phyloP scores from a whole-genome alignment of 345 rosid genomes.

The Syzygium grande region DNA sequence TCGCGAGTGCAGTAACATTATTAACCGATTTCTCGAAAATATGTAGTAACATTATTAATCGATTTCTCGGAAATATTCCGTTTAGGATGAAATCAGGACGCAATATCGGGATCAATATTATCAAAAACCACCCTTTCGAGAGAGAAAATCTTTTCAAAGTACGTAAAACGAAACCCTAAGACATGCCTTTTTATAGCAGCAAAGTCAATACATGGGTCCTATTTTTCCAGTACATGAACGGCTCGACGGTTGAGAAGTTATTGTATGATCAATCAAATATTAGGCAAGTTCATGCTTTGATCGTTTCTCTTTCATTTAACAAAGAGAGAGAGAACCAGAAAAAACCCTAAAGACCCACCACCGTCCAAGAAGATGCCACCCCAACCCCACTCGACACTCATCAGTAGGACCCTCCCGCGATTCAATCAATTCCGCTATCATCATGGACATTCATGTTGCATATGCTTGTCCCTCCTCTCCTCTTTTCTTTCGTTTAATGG shows the following conservation, averaged over 20 bases:
- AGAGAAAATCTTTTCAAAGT: neutral
- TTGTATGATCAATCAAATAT: neutral
- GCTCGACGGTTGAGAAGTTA: neutral
- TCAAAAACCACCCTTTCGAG: neutral
- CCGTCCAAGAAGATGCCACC: neutral
- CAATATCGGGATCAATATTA: too few species aligned
- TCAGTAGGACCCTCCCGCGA: neutral
- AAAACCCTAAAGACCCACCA: neutral
- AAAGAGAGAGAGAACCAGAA: neutral
- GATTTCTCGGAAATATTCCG: neutral
- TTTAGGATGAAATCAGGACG: neutral
- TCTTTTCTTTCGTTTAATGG: neutral
- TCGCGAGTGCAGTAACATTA: neutral
- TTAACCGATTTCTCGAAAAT: too few species aligned
- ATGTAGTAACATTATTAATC: neutral
- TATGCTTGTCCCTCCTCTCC: neutral
- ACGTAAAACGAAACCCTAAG: neutral
- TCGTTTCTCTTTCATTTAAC: neutral
- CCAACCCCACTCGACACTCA: neutral
- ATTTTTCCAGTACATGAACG: neutral
- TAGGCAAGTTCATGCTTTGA: neutral
- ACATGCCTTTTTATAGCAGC: neutral
- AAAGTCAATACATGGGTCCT: neutral
- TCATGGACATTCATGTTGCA: neutral
- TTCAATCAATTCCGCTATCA: neutral